Base-by-base conservation (phyloP, 306 rosid species). In the Crataegus laevigata region DNA sequence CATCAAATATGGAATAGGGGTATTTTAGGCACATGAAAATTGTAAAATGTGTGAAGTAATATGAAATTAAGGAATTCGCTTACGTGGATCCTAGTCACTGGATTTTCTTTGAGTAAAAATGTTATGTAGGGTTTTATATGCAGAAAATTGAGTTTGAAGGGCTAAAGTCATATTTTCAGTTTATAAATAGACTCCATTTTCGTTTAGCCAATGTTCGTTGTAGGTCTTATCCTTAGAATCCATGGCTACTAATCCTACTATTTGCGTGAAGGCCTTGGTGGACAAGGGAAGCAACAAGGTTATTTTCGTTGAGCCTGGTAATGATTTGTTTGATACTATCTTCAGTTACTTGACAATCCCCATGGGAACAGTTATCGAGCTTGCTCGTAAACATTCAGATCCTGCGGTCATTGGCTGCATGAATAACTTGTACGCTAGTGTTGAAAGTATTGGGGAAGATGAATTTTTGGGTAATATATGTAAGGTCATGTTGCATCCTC, bases 371-470 rank as follows among this genome's bases (percentile, higher is more conserved):
- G 60, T 77, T 10, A 15, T 69, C 18, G 30, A 9, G 24, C 70
- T 69, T 43, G 28, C 54, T 11, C 10, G 1, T 18, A 28, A 0
- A 5, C 30, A 4, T 10, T 61, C 68, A 4, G 15, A 11, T 19
- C 21, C 55, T 3, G 2, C 26, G 4, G 54, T 40, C 51, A 62
- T 50, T 21, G 71, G 81, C 12, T 70, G 76, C 62, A 34, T 78
- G 71, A 30, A 61, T 29, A 78, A 78, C 34, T 24, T 78, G 59
- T 72, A 78, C 17, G 13, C 28, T 3, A 78, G 77, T n/a, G 67
- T 72, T 38, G 30, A 72, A 26, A 66, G 40, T 26, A 7, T 78
- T 8, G 73, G 66, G 7, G 59, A 17, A 11, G 13, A 78, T 29
- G 24, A 22, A n/a, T 64, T 71, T 71, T 8, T 18, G 30, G 18